Conservation (phyloP, 2,329 filamentous ascomycete genomes). For the Ceratocystis ficicola region DNA sequence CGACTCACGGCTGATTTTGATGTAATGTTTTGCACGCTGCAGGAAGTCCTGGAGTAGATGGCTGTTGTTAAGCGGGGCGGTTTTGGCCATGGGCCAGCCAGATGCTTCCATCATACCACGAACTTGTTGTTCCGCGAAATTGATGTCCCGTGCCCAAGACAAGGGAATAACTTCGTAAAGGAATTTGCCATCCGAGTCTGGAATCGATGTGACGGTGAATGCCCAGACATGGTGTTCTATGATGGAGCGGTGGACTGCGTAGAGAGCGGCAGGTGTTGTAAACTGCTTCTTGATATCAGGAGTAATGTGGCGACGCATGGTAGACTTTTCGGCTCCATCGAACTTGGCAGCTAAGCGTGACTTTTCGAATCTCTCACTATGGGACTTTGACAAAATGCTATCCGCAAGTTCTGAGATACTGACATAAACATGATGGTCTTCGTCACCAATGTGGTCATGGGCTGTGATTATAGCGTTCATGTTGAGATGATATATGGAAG, state of each 20-base stretch:
- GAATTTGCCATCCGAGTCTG: constrained; percentile 32
- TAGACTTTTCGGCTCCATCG: not conserved
- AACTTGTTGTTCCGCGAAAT: constrained; percentile 29
- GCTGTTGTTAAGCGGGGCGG: constrained; percentile 17
- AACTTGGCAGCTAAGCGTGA: constrained; percentile 3
- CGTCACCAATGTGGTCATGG: constrained; percentile 32
- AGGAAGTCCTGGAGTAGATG: constrained; percentile 36
- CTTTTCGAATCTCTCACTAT: not conserved
- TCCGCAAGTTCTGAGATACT: constrained; percentile 42
- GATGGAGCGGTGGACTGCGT: constrained; percentile 58
- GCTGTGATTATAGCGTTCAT: constrained; percentile 39
- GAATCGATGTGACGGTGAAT: constrained; percentile 41
- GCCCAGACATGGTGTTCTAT: constrained; percentile 43
- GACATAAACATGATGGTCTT: constrained; percentile 34
- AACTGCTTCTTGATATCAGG: not conserved
- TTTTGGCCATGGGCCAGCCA: constrained; percentile 23
- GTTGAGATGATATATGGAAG: constrained; percentile 37
- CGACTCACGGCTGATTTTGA: constrained; percentile 40
- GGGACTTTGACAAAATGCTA: constrained; percentile 1
- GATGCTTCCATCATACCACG: constrained; percentile 24
- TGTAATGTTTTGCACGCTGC: constrained; percentile 36
- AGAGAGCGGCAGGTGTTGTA: constrained; percentile 40
- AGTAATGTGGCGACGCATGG: constrained; percentile 1
- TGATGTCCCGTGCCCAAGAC: constrained; percentile 27
- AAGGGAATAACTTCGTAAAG: constrained; percentile 46